Conservation (phyloP, 352 stramenopile species). For the Globisporangium carolinianum region DNA sequence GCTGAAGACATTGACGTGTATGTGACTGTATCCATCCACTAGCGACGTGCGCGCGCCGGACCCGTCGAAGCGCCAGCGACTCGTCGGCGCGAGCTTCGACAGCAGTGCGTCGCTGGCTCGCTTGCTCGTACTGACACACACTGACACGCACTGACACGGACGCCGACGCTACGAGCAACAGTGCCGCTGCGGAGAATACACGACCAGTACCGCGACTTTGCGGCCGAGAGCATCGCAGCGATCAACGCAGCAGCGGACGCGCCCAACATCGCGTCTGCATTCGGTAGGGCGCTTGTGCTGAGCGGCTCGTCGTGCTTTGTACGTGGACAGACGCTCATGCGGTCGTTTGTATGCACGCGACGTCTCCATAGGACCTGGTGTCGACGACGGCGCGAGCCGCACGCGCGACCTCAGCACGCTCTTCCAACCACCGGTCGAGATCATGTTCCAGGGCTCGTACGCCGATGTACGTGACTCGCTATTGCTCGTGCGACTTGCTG, state of each 20-base stretch:
- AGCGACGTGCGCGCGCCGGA: constrained; percentile 71
- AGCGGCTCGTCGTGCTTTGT: neutral
- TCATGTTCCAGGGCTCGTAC: constrained; percentile 81
- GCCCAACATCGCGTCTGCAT: constrained; percentile 31
- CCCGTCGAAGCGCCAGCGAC: constrained; percentile 74
- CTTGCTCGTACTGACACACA: neutral
- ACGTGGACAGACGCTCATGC: neutral
- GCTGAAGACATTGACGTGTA: constrained; percentile 1
- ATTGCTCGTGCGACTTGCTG: neutral
- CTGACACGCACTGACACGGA: neutral
- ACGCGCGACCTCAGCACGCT: constrained; percentile 54
- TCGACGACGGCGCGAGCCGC: constrained; percentile 14
- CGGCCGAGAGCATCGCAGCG: constrained; percentile 69
- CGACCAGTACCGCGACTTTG: constrained; percentile 75
- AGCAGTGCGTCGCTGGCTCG: constrained; percentile 16
- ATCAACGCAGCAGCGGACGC: constrained; percentile 38
- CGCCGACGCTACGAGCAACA: neutral
- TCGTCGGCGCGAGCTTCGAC: constrained; percentile 53
- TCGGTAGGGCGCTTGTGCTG: constrained; percentile 20
- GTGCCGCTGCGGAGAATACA: constrained; percentile 53
- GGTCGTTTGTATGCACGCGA: neutral
- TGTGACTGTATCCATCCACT: neutral
- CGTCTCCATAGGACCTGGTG: constrained; percentile 4
- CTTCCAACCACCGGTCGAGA: constrained; percentile 63
- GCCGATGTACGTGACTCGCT: constrained; percentile 35